These are phyloP conservation scores for Vitis hybrid DNA, from an alignment of 177 flowering plant species.

Conservation along the genomic window DNA sequence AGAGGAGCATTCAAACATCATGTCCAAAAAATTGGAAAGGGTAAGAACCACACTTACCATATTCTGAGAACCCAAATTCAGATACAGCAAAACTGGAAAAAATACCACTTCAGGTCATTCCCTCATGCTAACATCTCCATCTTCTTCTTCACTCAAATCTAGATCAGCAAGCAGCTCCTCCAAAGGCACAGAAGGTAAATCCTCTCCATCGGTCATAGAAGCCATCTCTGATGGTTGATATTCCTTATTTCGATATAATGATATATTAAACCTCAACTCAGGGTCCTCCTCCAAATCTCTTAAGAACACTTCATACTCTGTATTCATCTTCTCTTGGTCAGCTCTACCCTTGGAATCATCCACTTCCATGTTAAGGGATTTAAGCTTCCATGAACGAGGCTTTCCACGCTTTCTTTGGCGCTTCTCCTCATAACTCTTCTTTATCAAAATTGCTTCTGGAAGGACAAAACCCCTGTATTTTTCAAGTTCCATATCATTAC, in stretches of 20 bases:
- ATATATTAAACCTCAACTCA: too few relatives aligned
- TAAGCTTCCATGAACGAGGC: constrained; percentile 34
- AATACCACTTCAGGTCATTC: too few relatives aligned
- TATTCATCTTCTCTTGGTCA: constrained; percentile 9
- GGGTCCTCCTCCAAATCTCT: too few relatives aligned
- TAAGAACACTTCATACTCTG: constrained; percentile 12
- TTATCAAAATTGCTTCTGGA: constrained; percentile 75
- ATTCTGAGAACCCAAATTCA: too few relatives aligned
- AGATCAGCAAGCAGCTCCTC: constrained; percentile 21
- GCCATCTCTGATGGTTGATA: constrained; percentile 17
- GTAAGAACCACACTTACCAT: too few relatives aligned
- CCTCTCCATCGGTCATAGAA: constrained; percentile 18
- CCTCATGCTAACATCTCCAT: constrained; percentile 4
- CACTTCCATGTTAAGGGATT: constrained; percentile 18
- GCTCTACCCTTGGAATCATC: constrained; percentile 7
- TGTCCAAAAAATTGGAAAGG: too few relatives aligned
- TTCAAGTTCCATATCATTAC: constrained; percentile 64
- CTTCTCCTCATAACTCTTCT: constrained; percentile 87
- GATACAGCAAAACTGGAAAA: too few relatives aligned
- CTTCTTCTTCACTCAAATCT: constrained; percentile 14
- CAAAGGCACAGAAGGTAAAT: constrained; percentile 10
- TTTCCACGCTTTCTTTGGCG: constrained; percentile 56
- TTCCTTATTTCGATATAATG: constrained; percentile 13
- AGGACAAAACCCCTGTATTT: constrained; percentile 54
- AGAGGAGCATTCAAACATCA: too few relatives aligned